Base-by-base conservation (phyloP, 2,329 filamentous ascomycete species). In the Aspergillus pseudoglaucus region DNA sequence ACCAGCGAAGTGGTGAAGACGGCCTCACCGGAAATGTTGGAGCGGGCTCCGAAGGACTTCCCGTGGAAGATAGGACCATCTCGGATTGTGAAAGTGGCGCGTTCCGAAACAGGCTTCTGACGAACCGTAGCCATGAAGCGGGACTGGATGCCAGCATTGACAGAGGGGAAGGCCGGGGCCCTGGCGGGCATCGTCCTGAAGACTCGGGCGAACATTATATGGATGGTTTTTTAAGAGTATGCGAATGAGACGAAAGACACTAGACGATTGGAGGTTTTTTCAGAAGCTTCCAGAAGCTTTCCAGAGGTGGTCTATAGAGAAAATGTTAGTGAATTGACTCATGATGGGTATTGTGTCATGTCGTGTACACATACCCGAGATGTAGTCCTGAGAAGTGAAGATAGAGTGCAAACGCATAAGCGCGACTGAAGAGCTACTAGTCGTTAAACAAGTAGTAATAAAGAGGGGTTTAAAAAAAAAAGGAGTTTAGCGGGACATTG, bases 1-100 rank as follows among this genome's bases (percentile, higher is more conserved):
- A 98, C 93, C 47, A 97, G 83, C 20, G 91, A 96, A 52, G 93
- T 97, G 53, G 93, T 97, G 78, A 98, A 98, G 69, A 97, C 93
- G 41, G 93, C 93, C 77, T 98, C 93, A 60, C 93, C 93, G 54
- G 90, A 95, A 67, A 97, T 88, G 79, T 96, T 98, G 69, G 87
- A 82, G 71, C 94, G 93, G 65, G 93, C 93, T 62, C 93, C 93
- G 62, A 97, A 98, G 50, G 91, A 95, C 68, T 88, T 95, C 67
- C 93, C 93, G 62, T 89, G 88, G 77, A 95, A 97, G 65, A 97
- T 85, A 40, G 93, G 93, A 53, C 93, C 93, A 75, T 95, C 89
- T 74, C 87, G 87, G 70, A 98, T 95, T 55, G 91, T 97, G 65
- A 98, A 88, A 50, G 93, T 97, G 54, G 93, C 93, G 61, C 88